Conservation (phyloP, 768 basidiomycete genomes). For the Boletus coccyginus region DNA sequence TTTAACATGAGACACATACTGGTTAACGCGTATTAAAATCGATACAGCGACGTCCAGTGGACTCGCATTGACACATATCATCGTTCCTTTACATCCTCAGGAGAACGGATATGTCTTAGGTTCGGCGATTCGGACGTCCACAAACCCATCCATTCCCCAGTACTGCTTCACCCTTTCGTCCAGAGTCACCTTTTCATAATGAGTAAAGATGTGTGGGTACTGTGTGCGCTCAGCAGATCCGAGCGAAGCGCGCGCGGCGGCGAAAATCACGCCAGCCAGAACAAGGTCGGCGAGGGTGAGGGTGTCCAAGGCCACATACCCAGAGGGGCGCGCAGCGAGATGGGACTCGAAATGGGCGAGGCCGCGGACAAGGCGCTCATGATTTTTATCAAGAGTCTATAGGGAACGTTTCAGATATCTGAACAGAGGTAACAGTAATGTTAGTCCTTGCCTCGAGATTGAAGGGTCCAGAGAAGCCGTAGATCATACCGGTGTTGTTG, state of each 20-base stretch:
- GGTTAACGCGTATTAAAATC: no score
- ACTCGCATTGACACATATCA: neutral
- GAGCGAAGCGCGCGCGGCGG: slow-evolving; percentile 1
- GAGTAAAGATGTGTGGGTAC: slow-evolving; percentile 17
- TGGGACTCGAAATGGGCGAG: slow-evolving; percentile 16
- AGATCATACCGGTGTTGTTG: neutral
- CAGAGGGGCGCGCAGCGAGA: slow-evolving; percentile 6
- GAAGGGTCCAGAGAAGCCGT: neutral
- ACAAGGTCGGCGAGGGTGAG: slow-evolving; percentile 21
- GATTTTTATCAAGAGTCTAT: neutral
- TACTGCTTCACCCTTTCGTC: slow-evolving; percentile 10
- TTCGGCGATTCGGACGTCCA: slow-evolving; percentile 4
- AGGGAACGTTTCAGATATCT: neutral
- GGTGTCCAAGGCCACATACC: slow-evolving; percentile 11
- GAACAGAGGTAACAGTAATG: no score
- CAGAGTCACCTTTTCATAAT: slow-evolving; percentile 17
- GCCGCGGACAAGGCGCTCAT: neutral
- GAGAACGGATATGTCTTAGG: neutral
- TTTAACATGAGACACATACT: no score
- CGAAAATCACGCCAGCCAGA: slow-evolving; percentile 5
- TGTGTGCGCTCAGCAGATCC: slow-evolving; percentile 12
- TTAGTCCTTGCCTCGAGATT: slow-evolving; percentile 2
- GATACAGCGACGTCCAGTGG: no score
- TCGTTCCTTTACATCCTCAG: neutral
- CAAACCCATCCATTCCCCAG: slow-evolving; percentile 10